Evolutionary conservation across 148 eudicot genomes (phyloP), one percentile per base, ranked within the genome.

Genomic region (Rhododendron vialii): DNA sequence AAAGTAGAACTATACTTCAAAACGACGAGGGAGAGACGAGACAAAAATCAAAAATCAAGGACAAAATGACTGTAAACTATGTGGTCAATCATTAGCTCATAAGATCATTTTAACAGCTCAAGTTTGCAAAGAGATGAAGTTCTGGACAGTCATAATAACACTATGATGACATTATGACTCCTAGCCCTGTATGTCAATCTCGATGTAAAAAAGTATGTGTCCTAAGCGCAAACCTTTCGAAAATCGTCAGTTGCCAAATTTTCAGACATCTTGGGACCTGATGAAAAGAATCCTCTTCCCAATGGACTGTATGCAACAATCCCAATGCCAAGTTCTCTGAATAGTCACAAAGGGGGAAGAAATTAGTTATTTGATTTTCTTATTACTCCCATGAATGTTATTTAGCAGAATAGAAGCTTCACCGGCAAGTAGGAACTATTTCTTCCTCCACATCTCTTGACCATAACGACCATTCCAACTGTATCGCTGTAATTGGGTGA

Each of bases 401-500:
- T 13, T 33, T 24, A 33, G n/a, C 78, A 45, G 22, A 80, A 50
- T 61, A 63, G 69, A 18, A 18, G 41, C 10, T 53, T 33, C n/a
- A 86, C 87, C 87, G 82, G 87, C 87, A 86, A 80, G 84, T 71
- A 86, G 87, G 87, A 69, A 86, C 35, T 8, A 86, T 71, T 67
- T 81, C 87, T 67, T 71, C 69, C 71, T 86, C 87, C n/a, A 38
- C 87, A 38, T 86, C 84, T 65, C 87, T 65, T 11, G 84, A 3
- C 87, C 87, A 86, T 43, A 86, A 81, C 5, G 87, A 86, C 87
- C 87, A 86, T 71, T 86, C 87, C n/a, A 86, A 48, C 61, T 86
- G 87, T 47, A 86, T 30, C 0, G 84, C 87, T 5, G 87, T 86
- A 36, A 86, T 71, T 2, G 87, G 87, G 57, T 86, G 84, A 81